Conservation (phyloP, 208 protist genomes). For the Trypanosoma rangeli region DNA sequence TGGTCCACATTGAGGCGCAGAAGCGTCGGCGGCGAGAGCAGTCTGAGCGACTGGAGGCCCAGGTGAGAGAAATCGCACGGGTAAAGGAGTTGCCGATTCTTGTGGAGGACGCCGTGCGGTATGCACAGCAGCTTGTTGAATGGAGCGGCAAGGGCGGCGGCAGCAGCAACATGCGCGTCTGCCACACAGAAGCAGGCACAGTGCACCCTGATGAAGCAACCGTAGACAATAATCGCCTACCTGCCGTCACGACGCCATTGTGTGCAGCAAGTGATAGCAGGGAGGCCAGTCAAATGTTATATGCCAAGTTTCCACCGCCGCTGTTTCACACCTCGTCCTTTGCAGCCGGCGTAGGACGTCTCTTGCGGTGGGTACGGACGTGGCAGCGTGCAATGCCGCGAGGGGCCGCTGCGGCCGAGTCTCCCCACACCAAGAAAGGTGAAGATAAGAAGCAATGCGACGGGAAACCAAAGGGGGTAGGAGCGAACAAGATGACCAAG, state of each 20-base stretch:
- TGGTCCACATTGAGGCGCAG: constrained; percentile 14
- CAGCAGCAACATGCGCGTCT: background rate
- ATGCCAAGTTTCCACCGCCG: constrained; percentile 72
- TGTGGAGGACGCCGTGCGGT: constrained; percentile 40
- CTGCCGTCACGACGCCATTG: background rate
- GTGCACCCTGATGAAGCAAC: background rate
- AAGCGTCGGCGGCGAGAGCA: constrained; percentile 12
- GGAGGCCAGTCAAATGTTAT: constrained; percentile 40
- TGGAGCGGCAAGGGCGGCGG: constrained; percentile 16
- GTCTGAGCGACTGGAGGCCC: constrained; percentile 6
- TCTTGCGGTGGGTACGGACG: constrained; percentile 78
- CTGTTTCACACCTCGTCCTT: constrained; percentile 72
- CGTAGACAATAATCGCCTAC: background rate
- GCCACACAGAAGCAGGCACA: background rate
- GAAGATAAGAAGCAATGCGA: constrained; percentile 1
- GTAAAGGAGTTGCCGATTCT: constrained; percentile 27
- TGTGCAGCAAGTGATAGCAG: constrained; percentile 7
- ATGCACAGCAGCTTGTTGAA: constrained; percentile 29
- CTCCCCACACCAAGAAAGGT: background rate
- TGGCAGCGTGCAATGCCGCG: constrained; percentile 34
- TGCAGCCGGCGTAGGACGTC: constrained; percentile 53
- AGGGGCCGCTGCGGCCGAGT: constrained; percentile 1
- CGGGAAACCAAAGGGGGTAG: background rate
- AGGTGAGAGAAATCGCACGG: constrained; percentile 10
- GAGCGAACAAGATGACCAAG: background rate